phyloP scores from a whole-genome alignment of 257 asterid genomes.

The Penstemon newberryi region DNA sequence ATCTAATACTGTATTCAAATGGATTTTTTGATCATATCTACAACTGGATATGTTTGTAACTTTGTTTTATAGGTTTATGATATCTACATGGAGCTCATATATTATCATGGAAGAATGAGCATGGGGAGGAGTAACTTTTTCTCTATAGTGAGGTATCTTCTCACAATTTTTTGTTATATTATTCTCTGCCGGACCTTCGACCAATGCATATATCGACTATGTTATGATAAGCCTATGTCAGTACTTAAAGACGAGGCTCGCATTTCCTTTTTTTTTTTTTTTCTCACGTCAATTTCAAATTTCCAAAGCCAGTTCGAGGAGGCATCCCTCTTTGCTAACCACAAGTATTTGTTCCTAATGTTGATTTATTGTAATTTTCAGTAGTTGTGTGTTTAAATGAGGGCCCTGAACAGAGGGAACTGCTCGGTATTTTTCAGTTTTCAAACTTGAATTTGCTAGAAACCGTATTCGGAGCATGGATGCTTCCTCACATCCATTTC shows the following conservation, averaged over 20 bases:
- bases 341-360: constrained; percentile 54
- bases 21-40: not conserved
- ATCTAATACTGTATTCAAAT: not conserved
- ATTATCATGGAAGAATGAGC: constrained; percentile 93
- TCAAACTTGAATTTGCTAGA: constrained; percentile 88
- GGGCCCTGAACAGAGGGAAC: constrained; percentile 25
- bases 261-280: constrained; percentile 19
- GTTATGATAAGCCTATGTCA: constrained; percentile 8
- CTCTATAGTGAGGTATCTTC: constrained; percentile 78
- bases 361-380: constrained; percentile 28
- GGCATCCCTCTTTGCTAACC: constrained; percentile 98
- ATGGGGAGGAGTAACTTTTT: constrained; percentile 84
- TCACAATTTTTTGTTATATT: constrained; percentile 20
- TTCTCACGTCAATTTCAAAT: constrained; percentile 74
- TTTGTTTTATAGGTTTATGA: constrained; percentile 50
- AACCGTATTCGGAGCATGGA: constrained; percentile 86
- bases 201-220: not conserved
- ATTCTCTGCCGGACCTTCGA: constrained; percentile 23
- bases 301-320: constrained; percentile 93
- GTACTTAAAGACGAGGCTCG: constrained; percentile 2
- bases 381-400: constrained; percentile 17
- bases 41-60: constrained; percentile 9
- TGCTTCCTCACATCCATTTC: constrained; percentile 71
- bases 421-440: constrained; percentile 57
- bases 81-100: constrained; percentile 83